Evolutionary conservation across 75 land plant genomes (phyloP), one percentile per base, ranked within the genome.

Genomic region (Chamaecyparis obtusa): DNA sequence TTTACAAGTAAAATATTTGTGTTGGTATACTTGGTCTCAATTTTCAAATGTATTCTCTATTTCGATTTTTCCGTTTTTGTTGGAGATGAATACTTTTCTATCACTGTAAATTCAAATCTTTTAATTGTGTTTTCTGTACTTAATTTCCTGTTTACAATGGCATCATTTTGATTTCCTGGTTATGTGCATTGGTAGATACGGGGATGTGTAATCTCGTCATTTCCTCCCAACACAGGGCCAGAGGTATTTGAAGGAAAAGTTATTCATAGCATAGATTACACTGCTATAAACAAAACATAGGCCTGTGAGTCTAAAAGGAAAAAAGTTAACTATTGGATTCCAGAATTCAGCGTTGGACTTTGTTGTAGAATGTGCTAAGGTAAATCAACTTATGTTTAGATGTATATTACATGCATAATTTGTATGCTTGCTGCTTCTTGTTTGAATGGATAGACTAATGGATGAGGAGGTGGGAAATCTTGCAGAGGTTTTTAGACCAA

Each of bases 341-440:
- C 89, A 90, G 88, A 96, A 95, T 90, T 95, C 98, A 35, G 96
- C 93, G 3, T 86, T 96, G 55, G 98, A 96, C 85, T 51, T 96
- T 19, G 96, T 96, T 35, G 35, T 87, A 44, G 98, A 96, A 90
- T 91, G 91, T 80, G 95, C 95, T 17, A 88, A 95, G 57, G 96
- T 93, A 27, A 96, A 96, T 82, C 95, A 93, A 96, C 95, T 96
- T 95, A 10, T 48, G 51, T 48, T 48, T 48, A 48, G 51, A 88
- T 9, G n/a, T 2, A n/a, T 54, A 9, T 49, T 24, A 24, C 8
- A 4, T 37, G 43, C 0, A 80, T 27, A 43, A 1, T 17, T 33
- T 77, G 35, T 36, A 77, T 16, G 21, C 19, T 37, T 14, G n/a
- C n/a, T 36, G 0, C 0, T 9, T 48, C 72, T 55, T 72, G 57